Conservation (phyloP, 2,329 filamentous ascomycete genomes). For the Penicillium glabrum region DNA sequence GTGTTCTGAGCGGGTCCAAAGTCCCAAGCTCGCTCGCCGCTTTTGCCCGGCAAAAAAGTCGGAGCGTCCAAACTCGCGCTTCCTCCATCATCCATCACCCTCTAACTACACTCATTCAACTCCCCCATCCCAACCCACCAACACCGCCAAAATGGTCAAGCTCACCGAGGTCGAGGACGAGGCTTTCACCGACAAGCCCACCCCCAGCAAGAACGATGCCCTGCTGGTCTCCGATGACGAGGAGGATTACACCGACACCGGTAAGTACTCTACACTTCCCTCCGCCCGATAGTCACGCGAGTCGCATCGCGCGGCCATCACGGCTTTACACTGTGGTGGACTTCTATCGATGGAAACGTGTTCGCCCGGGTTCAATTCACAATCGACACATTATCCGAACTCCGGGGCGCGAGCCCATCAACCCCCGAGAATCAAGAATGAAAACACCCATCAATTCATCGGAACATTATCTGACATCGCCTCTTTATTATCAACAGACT, state of each 20-base stretch:
- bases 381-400: not conserved
- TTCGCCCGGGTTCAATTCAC: not conserved
- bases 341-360: not conserved
- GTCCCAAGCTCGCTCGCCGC: conserved; percentile 33
- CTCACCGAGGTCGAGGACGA: conserved; percentile 96
- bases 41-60: conserved; percentile 43
- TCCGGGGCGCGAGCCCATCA: conserved; percentile 5
- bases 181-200: conserved; percentile 75
- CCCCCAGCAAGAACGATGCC: conserved; percentile 60
- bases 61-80: conserved; percentile 28
- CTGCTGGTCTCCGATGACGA: conserved; percentile 57
- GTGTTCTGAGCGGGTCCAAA: conserved; percentile 16
- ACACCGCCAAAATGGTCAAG: conserved; percentile 72
- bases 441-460: conserved; percentile 12
- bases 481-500: conserved; percentile 55
- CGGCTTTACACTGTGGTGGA: not conserved
- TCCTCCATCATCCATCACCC: conserved; percentile 24
- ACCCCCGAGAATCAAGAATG: conserved; percentile 5
- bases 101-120: conserved; percentile 4
- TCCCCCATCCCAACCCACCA: conserved; percentile 6
- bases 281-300: conserved; percentile 11
- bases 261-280: conserved; percentile 52
- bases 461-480: not conserved
- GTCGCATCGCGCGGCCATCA: not conserved
- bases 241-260: conserved; percentile 85